Conservation (phyloP, 2,329 filamentous ascomycete species). For the Aspergillus sp. region DNA sequence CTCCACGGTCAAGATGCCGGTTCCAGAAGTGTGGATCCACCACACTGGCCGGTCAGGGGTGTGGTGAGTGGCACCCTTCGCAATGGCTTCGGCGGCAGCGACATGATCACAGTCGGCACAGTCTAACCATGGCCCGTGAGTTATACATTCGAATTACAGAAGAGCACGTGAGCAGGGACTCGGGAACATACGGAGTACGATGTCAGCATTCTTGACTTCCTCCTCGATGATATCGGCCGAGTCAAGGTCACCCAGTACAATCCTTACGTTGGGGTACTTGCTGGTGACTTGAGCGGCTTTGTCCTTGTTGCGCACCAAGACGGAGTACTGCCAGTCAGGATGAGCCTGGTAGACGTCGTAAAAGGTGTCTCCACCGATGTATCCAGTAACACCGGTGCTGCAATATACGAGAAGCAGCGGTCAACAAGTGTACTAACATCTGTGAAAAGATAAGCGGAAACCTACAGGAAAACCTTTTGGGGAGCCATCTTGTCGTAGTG, state of each 20-base stretch:
- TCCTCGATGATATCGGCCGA: slow-evolving; percentile 43
- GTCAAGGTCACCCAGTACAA: slow-evolving; percentile 49
- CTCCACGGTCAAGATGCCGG: slow-evolving; percentile 45
- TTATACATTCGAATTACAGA: background rate
- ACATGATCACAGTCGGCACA: slow-evolving; percentile 49
- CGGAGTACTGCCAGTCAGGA: slow-evolving; percentile 50
- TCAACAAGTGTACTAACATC: background rate
- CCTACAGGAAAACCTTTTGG: slow-evolving; percentile 39
- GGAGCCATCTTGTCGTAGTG: slow-evolving; percentile 27
- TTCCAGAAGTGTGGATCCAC: slow-evolving; percentile 50
- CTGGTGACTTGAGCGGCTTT: slow-evolving; percentile 44
- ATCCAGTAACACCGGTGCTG: slow-evolving; percentile 56
- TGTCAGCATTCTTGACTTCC: slow-evolving; percentile 50
- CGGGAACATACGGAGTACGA: slow-evolving; percentile 45
- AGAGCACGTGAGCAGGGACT: background rate
- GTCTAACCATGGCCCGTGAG: slow-evolving; percentile 29
- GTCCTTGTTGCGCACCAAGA: slow-evolving; percentile 47
- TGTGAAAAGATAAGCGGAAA: slow-evolving; percentile 11
- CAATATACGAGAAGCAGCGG: background rate
- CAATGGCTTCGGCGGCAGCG: slow-evolving; percentile 44
- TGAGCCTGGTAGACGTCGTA: slow-evolving; percentile 49
- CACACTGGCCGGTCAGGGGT: slow-evolving; percentile 40
- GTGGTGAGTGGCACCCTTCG: slow-evolving; percentile 41
- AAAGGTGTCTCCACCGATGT: slow-evolving; percentile 57
- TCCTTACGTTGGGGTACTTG: slow-evolving; percentile 44